These are phyloP conservation scores for Trichophyton equinum DNA, from an alignment of 2,329 filamentous ascomycete genomes.

Conservation along the genomic window DNA sequence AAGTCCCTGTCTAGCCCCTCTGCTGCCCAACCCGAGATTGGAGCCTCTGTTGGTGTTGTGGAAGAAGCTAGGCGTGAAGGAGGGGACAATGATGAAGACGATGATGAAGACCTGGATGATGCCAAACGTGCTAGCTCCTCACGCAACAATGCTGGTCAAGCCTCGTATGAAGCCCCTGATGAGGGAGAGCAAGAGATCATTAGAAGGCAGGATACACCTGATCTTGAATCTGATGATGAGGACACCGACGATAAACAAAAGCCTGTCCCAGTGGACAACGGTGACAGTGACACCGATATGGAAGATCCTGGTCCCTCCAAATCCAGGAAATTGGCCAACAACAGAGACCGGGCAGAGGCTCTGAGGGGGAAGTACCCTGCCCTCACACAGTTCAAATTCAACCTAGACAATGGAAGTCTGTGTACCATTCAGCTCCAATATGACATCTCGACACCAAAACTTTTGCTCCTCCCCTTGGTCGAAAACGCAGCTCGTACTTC, in stretches of 20 bases:
- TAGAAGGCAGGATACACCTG: slow-evolving; percentile 47
- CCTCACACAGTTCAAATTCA: slow-evolving; percentile 66
- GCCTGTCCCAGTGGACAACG: slow-evolving; percentile 12
- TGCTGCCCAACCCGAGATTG: slow-evolving; percentile 65
- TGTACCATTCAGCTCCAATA: slow-evolving; percentile 78
- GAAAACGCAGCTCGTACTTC: slow-evolving; percentile 66
- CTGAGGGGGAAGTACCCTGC: slow-evolving; percentile 53
- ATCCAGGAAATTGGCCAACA: slow-evolving; percentile 33
- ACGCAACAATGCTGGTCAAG: slow-evolving; percentile 64
- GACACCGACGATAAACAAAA: slow-evolving; percentile 30
- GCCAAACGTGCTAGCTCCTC: slow-evolving; percentile 47
- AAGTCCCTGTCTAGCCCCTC: slow-evolving; percentile 44
- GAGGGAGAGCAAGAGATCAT: slow-evolving; percentile 77
- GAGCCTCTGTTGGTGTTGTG: slow-evolving; percentile 46
- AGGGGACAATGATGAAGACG: slow-evolving; percentile 50
- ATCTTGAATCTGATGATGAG: slow-evolving; percentile 42
- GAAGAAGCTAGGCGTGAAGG: slow-evolving; percentile 41
- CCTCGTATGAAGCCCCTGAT: slow-evolving; percentile 85
- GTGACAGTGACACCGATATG: slow-evolving; percentile 27
- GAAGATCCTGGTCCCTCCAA: slow-evolving; percentile 22
- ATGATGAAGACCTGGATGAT: slow-evolving; percentile 67
- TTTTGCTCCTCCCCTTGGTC: slow-evolving; percentile 84
- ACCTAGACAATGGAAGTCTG: slow-evolving; percentile 58
- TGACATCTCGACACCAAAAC: slow-evolving; percentile 65
- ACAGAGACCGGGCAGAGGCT: slow-evolving; percentile 47